Base-by-base conservation (phyloP, 352 stramenopile species). In the Phytophthora brassicae region DNA sequence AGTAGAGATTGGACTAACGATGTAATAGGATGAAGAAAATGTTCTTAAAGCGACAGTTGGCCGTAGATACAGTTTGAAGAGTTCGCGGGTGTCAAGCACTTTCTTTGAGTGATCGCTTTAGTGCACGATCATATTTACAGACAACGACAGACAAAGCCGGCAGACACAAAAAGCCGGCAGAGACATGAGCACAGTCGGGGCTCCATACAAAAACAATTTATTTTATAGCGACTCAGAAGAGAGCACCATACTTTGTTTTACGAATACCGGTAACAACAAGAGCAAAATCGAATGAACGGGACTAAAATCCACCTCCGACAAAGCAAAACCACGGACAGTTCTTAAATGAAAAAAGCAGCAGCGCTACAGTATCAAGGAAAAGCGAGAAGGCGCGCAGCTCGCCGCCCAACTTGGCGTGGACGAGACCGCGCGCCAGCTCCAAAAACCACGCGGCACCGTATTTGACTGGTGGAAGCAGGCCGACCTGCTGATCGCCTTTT, bases 121-220 rank as follows among this genome's bases (percentile, higher is more conserved):
- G n/a, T n/a, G n/a, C n/a, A n/a, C n/a, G n/a, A n/a, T n/a, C n/a
- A n/a, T n/a, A n/a, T n/a, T n/a, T 47, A 47, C 41, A 11, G 41
- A 47, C 41, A 31, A 47, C 41, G 41, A 47, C 41, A 47, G 28
- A 47, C 41, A 47, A 47, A 47, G 41, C 41, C 41, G 41, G 41
- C 22, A 26, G 19, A 47, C 41, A 28, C 28, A 29, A 47, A 47
- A 47, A 28, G 41, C 41, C 41, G 41, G 33, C 33, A 39, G 9
- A 39, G 33, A 39, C 47, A 20, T 38, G 23, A 8, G 4, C 14
- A 28, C 19, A 47, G 19, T 19, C 19, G 17, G 38, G 38, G 17
- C 38, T 20, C 17, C 38, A 44, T 44, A 44, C 11, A 44, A 47
- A 47, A 17, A 47, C 14, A 29, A 47, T 19, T 17, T 39, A 5